A percentile compares a stretch with the other conserved stretches of the same genome.
These are phyloP conservation scores for Phialophora expanda DNA, from an alignment of 2,329 filamentous ascomycete species.

Conservation along the genomic window DNA sequence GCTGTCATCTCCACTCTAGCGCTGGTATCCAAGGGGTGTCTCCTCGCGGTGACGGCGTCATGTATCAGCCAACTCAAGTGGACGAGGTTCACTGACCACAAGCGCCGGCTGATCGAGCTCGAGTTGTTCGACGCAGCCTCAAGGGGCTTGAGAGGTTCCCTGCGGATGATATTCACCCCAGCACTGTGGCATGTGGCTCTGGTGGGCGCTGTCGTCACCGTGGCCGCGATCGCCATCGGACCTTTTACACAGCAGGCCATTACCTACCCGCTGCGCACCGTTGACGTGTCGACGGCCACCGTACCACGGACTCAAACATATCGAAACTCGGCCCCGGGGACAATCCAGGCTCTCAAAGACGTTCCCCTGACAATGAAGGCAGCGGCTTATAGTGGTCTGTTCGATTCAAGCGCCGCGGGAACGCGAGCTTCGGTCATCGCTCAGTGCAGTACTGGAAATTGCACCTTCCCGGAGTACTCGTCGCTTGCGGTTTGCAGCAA, in stretches of 20 bases:
- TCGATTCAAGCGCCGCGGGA: not conserved
- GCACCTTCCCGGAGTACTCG: not conserved
- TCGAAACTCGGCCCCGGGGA: not conserved
- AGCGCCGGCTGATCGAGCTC: not conserved
- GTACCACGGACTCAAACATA: conserved; percentile 2
- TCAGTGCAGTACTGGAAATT: conserved; percentile 3
- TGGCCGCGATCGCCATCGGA: not conserved
- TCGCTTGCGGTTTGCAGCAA: conserved; percentile 1
- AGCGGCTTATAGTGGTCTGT: not conserved
- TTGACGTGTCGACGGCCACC: not conserved
- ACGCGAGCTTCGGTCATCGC: not conserved
- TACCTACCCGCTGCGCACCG: not conserved
- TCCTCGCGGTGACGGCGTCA: not conserved
- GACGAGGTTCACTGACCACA: not conserved
- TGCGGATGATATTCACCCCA: not conserved
- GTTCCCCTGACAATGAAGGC: conserved; percentile 3
- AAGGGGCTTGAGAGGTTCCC: not conserved
- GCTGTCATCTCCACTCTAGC: conserved; percentile 1
- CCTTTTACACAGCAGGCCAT: conserved; percentile 2
- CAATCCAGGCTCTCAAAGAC: not conserved
- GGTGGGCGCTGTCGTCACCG: not conserved
- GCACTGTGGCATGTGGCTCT: not conserved
- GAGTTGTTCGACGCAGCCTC: conserved; percentile 2
- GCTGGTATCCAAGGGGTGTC: not conserved
- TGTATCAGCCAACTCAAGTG: conserved; percentile 2